Evolutionary conservation across 805 yeast genomes (phyloP), one percentile per base, ranked within the genome.

Genomic region (Saccharomycopsis oosterbeekiorum): DNA sequence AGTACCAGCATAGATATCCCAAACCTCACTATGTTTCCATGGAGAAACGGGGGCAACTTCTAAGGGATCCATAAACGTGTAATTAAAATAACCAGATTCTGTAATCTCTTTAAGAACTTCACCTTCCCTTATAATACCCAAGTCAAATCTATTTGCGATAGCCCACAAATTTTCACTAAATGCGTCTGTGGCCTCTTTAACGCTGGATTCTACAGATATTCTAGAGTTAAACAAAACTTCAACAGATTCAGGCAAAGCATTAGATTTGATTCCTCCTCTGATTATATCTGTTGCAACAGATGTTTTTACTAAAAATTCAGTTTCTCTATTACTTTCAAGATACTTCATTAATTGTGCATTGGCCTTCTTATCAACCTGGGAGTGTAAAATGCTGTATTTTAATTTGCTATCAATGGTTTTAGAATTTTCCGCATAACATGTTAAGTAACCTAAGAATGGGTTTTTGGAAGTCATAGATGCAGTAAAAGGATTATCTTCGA

Each of bases 231-330:
- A 76, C 41, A 78, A 68, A 51, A 84, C 75, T 37, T 73, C 70
- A 2, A 81, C 81, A 29, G 76, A 71, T 69, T 88, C 93, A 1
- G 96, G 96, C 56, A 88, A 73, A 0, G 94, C 91, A 68, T 88
- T 88, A 29, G 85, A 78, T 72, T 88, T 88, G 62, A 84, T 79
- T 54, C 96, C 96, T 36, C 94, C 94, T 12, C 73, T 68, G 62
- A 89, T 76, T 26, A 85, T 77, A 67, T 86, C 90, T 55, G 80
- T 77, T 0, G 93, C 87, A 71, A 84, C 89, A 4, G 89, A 79
- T 0, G 93, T 86, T 59, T 78, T 75, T 26, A 85, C 72, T 58
- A 80, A 69, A 64, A 78, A 81, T 61, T 75, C 71, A 55, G 66
- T 64, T 1, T 51, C 21, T 12, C 41, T 36, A 21, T 67, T 59